Percentiles rank a stretch among this genome's conserved stretches.
phyloP scores from a whole-genome alignment of 352 stramenopile genomes.

The Pythium utonaiense region DNA sequence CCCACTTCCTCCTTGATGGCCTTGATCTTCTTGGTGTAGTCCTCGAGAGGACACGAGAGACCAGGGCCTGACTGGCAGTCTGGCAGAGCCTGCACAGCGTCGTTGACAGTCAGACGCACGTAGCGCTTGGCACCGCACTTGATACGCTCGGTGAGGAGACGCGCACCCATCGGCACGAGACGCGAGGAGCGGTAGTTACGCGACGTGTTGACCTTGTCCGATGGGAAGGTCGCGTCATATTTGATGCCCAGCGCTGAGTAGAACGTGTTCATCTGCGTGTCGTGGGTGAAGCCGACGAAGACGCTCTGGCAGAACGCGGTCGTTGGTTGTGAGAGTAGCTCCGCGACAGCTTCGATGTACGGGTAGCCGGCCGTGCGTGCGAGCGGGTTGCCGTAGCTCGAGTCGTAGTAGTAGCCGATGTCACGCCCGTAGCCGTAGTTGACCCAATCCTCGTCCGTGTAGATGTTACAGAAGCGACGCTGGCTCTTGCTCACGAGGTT shows the following conservation, averaged over 20 bases:
- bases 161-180: constrained; percentile 35
- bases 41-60: constrained; percentile 39
- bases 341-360: constrained; percentile 38
- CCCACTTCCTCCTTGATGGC: constrained; percentile 32
- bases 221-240: constrained; percentile 40
- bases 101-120: constrained; percentile 49
- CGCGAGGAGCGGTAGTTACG: constrained; percentile 48
- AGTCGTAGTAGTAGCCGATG: constrained; percentile 55
- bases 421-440: constrained; percentile 52
- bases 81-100: constrained; percentile 37
- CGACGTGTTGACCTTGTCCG: constrained; percentile 26
- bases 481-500: constrained; percentile 41
- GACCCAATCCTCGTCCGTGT: constrained; percentile 53
- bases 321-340: constrained; percentile 36
- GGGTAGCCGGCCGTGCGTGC: constrained; percentile 39
- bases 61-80: constrained; percentile 43
- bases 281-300: constrained; percentile 48
- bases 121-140: constrained; percentile 36
- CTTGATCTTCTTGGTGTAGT: constrained; percentile 39
- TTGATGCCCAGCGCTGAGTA: constrained; percentile 41
- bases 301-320: constrained; percentile 51
- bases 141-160: constrained; percentile 43
- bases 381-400: constrained; percentile 39
- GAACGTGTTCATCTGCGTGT: constrained; percentile 50
- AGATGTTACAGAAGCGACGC: constrained; percentile 42